Conservation (phyloP, 768 basidiomycete genomes). For the Boletus sp. region DNA sequence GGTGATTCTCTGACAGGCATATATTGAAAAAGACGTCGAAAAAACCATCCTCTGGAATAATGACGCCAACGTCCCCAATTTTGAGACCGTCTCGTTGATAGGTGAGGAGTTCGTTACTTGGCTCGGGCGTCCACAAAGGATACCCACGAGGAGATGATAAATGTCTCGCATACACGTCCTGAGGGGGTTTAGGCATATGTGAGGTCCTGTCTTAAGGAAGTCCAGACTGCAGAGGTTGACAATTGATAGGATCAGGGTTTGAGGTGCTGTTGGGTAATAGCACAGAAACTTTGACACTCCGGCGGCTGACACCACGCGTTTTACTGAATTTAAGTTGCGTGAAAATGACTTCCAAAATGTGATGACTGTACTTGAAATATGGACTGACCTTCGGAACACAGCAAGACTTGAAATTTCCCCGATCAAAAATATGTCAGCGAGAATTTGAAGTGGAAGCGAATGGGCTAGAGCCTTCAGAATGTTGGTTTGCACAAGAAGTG, state of each 20-base stretch:
- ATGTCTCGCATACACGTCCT: constrained; percentile 19
- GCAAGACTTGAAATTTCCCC: too few species aligned
- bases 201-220: neutral
- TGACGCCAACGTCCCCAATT: constrained; percentile 36
- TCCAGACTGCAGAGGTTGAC: neutral
- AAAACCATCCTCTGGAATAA: constrained; percentile 1
- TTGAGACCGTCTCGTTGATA: constrained; percentile 26
- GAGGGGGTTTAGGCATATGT: constrained; percentile 3
- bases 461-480: too few species aligned
- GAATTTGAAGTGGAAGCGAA: too few species aligned
- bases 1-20: constrained; percentile 17
- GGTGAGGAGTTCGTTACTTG: constrained; percentile 19
- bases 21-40: constrained; percentile 7
- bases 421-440: too few species aligned
- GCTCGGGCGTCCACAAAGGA: constrained; percentile 33
- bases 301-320: too few species aligned
- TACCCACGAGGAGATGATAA: constrained; percentile 23
- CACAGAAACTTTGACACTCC: neutral
- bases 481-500: too few species aligned
- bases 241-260: neutral
- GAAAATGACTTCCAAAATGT: too few species aligned
- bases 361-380: too few species aligned
- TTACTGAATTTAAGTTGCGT: too few species aligned
- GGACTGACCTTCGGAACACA: too few species aligned
- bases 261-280: neutral